Base-by-base conservation (phyloP, 305 asterid genomes). In the Solanum hybrid region DNA sequence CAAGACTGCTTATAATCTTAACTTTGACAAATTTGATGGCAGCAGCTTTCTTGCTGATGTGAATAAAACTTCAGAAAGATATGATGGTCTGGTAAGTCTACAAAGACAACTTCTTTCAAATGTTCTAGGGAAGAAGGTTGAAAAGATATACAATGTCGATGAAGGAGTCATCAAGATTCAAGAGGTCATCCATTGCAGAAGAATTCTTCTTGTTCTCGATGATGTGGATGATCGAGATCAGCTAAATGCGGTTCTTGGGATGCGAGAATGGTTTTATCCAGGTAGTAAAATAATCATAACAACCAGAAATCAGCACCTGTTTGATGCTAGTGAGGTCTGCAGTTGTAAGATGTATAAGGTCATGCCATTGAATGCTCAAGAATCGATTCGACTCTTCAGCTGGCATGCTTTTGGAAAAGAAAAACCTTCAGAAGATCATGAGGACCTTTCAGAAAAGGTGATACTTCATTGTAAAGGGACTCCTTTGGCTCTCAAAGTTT, bases 141-240 rank as follows among this genome's bases (percentile, higher is more conserved):
- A 79, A 13, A 89, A 89, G 72, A 72, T 89, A 36, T 11, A 45
- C 85, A 89, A 42, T 45, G 77, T 26, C 3, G 40, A 81, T 29
- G 85, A 42, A 89, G 90, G 90, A 15, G 37, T 29, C 31, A 45
- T 11, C 24, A 66, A 69, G 85, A 84, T 84, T 66, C 78, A 77
- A 72, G 80, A 84, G 22, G 64, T 72, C 27, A 27, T 89, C 36
- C 29, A 15, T 32, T 73, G 27, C 85, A 89, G 37, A 31, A 89
- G 90, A 71, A 42, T 89, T 38, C 78, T 89, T 71, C 35, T 84
- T 40, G 88, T 89, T 69, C 90, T 89, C 27, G 90, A 89, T 89
- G 90, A 82, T 82, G 89, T 88, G 22, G 75, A 88, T 11, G 35
- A 88, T 38, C 78, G 8, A 27, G 75, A 76, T 76, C 86, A 88